Evolutionary conservation across 352 stramenopile genomes (phyloP).

Genomic region (Globisporangium nagaii): DNA sequence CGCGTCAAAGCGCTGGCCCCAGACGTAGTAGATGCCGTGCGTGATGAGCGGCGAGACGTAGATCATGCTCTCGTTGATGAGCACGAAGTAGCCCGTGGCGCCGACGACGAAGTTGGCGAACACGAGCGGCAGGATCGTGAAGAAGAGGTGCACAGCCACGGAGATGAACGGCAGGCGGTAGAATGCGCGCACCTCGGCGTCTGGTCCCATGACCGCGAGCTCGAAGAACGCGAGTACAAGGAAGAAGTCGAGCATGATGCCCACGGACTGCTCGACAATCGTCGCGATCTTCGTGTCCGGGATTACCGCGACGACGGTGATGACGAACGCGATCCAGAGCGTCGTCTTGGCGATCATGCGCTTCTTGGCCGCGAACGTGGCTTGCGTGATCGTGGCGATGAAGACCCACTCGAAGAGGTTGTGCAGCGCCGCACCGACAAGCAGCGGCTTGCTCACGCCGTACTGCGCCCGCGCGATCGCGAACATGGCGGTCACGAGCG

Average conservation of each 20-base stretch:
- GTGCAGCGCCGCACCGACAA: slow-evolving; percentile 11
- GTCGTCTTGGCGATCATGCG: slow-evolving; percentile 4
- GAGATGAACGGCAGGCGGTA: slow-evolving; percentile 9
- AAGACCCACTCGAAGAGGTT: slow-evolving; percentile 14
- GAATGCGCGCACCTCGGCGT: slow-evolving; percentile 9
- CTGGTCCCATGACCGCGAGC: slow-evolving; percentile 1
- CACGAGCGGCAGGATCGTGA: slow-evolving; percentile 12
- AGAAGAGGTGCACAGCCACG: slow-evolving; percentile 6
- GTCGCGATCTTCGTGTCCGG: slow-evolving; percentile 10
- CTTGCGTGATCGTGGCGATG: slow-evolving; percentile 4
- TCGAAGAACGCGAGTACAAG: slow-evolving; percentile 8
- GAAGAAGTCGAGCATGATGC: slow-evolving; percentile 16
- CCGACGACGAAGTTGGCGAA: slow-evolving; percentile 13
- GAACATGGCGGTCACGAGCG: slow-evolving; percentile 5
- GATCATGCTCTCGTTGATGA: slow-evolving; percentile 12
- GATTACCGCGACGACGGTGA: slow-evolving; percentile 1
- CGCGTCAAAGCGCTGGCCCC: slow-evolving; percentile 8
- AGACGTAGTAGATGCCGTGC: slow-evolving; percentile 12
- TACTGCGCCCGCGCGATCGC: slow-evolving; percentile 10
- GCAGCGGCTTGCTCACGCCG: slow-evolving; percentile 5
- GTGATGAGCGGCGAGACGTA: slow-evolving; percentile 11
- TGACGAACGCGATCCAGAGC: slow-evolving; percentile 5
- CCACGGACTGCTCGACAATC: slow-evolving; percentile 8
- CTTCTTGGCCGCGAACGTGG: slow-evolving; percentile 2
- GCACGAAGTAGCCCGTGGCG: slow-evolving; percentile 5